phyloP scores from a whole-genome alignment of 192 early-diverging fungal species.

The Backusella liffmaniae region DNA sequence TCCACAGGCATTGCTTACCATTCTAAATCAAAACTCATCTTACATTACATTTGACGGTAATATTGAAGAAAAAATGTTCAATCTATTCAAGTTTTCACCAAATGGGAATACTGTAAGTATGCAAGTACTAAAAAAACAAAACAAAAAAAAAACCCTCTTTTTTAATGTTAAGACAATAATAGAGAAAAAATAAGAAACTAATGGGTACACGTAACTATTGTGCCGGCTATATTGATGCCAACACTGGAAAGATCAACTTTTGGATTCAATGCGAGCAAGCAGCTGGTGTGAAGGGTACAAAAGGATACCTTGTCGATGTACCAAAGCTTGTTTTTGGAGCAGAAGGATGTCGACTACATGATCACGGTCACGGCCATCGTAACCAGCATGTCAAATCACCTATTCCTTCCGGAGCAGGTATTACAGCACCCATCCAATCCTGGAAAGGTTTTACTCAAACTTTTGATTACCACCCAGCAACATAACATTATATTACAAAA shows the following conservation, averaged over 20 bases:
- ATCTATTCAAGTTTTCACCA: constrained; percentile 50
- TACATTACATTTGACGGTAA: constrained; percentile 49
- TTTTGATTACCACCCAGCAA: background rate
- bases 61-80: constrained; percentile 69
- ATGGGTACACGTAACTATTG: constrained; percentile 23
- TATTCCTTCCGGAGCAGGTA: background rate
- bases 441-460: background rate
- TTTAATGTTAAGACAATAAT: background rate
- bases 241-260: constrained; percentile 20
- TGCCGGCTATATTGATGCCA: constrained; percentile 22
- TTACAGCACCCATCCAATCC: background rate
- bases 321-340: constrained; percentile 19
- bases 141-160: background rate
- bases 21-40: constrained; percentile 58
- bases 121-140: background rate
- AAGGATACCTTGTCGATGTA: constrained; percentile 18
- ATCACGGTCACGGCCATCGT: background rate
- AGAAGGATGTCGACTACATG: background rate
- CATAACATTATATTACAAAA: background rate
- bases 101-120: constrained; percentile 23
- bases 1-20: constrained; percentile 62
- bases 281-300: constrained; percentile 17
- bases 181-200: constrained; percentile 23
- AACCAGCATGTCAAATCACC: background rate
- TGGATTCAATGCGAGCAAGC: constrained; percentile 27